Conservation (phyloP, 208 protist genomes). For the Tritrichomonas musculus region DNA sequence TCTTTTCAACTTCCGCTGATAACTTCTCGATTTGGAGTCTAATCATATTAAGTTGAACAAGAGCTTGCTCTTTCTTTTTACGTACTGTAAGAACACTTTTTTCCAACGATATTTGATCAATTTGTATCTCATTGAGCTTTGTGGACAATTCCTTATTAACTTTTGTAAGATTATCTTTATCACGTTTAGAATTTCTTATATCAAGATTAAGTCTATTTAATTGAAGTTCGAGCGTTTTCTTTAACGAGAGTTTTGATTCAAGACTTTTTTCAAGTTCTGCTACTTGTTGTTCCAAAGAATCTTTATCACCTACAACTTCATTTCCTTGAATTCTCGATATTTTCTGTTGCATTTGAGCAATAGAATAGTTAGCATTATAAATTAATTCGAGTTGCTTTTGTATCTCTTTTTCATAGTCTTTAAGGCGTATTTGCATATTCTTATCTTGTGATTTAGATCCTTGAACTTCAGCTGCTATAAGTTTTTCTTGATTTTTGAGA, state of each 20-base stretch:
- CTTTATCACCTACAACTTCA: not conserved
- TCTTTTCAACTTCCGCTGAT: not conserved
- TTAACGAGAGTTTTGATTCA: not conserved
- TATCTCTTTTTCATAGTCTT: not conserved
- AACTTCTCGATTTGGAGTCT: slow-evolving; percentile 8
- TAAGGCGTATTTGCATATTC: not conserved
- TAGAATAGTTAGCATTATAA: not conserved
- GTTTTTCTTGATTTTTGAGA: not conserved
- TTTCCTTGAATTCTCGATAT: not conserved
- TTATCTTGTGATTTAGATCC: not conserved
- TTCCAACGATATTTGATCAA: not conserved
- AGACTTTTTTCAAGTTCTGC: not conserved
- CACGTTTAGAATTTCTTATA: not conserved
- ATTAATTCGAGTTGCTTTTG: slow-evolving; percentile 1
- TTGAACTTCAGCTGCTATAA: not conserved
- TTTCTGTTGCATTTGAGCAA: not conserved
- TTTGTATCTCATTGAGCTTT: not conserved
- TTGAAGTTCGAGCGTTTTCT: not conserved
- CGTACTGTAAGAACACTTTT: not conserved
- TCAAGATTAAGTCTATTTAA: not conserved
- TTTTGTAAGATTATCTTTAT: not conserved
- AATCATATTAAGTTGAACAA: not conserved
- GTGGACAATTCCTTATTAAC: not conserved
- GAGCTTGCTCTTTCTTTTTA: not conserved
- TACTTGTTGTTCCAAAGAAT: not conserved